Conservation (phyloP, 441 rosid species). For the Rhodomyrtus psidioides region DNA sequence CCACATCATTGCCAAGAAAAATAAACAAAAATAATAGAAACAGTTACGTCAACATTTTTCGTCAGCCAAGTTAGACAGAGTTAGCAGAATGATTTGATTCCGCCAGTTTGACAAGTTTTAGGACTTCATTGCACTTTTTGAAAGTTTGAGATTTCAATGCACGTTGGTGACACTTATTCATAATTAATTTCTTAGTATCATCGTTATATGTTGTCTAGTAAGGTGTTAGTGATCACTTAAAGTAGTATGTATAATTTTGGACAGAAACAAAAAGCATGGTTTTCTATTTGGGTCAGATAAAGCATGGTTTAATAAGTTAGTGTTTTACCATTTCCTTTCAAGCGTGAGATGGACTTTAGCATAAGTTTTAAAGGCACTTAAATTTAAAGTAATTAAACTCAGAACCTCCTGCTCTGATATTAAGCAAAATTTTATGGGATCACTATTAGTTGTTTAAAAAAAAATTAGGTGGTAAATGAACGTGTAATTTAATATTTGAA, state of each 20-base stretch:
- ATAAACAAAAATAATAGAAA: too few species aligned
- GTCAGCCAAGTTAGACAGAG: too few species aligned
- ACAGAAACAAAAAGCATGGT: not conserved
- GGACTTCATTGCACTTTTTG: too few species aligned
- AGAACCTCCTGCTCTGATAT: fast-evolving
- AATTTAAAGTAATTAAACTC: not conserved
- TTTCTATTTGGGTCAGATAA: not conserved
- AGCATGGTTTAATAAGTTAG: not conserved
- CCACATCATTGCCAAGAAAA: too few species aligned
- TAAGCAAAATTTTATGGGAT: not conserved
- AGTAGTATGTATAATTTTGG: not conserved
- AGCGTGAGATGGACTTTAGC: not conserved
- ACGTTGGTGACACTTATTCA: too few species aligned
- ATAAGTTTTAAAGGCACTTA: not conserved
- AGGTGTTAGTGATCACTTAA: not conserved
- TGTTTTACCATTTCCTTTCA: not conserved
- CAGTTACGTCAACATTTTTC: too few species aligned
- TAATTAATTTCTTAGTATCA: not conserved
- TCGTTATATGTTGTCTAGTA: not conserved
- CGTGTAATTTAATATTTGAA: not conserved
- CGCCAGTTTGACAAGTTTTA: too few species aligned
- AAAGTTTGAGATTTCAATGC: too few species aligned
- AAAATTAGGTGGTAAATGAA: not conserved
- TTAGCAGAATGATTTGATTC: too few species aligned
- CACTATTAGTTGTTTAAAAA: not conserved